Conservation (phyloP, 306 rosid genomes). For the Gillenia trifoliata region DNA sequence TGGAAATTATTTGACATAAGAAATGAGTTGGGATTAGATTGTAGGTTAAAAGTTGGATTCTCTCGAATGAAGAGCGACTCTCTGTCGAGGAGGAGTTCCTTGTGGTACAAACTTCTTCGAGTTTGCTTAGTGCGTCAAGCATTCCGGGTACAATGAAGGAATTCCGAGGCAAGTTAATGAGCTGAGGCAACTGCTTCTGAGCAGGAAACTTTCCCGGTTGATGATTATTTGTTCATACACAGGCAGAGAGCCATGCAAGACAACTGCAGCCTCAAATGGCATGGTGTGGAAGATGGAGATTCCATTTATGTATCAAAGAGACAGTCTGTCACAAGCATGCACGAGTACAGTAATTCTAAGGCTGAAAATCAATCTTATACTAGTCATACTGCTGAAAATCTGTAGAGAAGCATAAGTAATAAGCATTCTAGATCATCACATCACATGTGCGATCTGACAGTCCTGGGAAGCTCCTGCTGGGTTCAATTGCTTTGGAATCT, state of each 20-base stretch:
- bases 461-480: background rate
- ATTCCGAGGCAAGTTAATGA: constrained; percentile 50
- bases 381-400: background rate
- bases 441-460: background rate
- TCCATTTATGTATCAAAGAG: constrained; percentile 62
- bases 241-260: constrained; percentile 83
- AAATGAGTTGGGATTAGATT: too few relatives aligned
- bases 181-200: constrained; percentile 47
- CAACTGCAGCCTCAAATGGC: constrained; percentile 69
- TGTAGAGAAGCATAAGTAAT: too few relatives aligned
- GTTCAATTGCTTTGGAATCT: background rate
- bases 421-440: background rate
- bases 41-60: too few relatives aligned
- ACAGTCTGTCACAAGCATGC: constrained; percentile 39
- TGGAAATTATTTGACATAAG: too few relatives aligned
- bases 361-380: background rate
- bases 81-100: constrained; percentile 39
- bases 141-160: constrained; percentile 75
- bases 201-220: too few relatives aligned
- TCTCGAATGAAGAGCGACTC: constrained; percentile 29
- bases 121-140: constrained; percentile 68
- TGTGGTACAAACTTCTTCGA: constrained; percentile 72
- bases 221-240: too few relatives aligned
- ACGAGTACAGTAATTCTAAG: background rate
- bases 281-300: constrained; percentile 84